Percentiles rank a stretch among this genome's conserved stretches.
Conservation (phyloP, 176 grass and related monocot species). For the Aegilops speltoides region DNA sequence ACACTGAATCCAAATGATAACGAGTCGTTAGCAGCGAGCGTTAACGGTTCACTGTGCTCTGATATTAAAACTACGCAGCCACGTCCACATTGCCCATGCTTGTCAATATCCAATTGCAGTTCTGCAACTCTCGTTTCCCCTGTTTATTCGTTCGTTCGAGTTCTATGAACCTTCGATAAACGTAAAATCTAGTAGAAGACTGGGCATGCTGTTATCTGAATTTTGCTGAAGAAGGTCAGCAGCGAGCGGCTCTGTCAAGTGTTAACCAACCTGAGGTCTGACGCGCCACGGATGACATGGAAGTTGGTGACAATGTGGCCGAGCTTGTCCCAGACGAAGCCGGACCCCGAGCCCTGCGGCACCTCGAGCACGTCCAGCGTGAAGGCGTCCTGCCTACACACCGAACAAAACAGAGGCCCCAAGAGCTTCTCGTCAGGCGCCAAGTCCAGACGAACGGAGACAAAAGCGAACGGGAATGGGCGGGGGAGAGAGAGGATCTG, state of each 20-base stretch:
- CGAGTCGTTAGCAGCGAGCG: not conserved
- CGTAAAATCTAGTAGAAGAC: not conserved
- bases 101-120: not conserved
- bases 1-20: not conserved
- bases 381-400: constrained; percentile 87
- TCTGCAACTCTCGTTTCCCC: not conserved
- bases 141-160: not conserved
- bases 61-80: not conserved
- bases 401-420: not conserved
- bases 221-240: not conserved
- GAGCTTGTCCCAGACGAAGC: constrained; percentile 93
- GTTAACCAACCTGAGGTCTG: constrained; percentile 76
- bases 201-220: not conserved
- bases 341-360: constrained; percentile 92
- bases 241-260: not conserved
- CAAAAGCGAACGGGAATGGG: not conserved
- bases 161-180: not conserved
- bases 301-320: constrained; percentile 96
- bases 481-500: no score
- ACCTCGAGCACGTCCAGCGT: constrained; percentile 98
- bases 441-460: fast-evolving
- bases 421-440: not conserved
- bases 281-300: constrained; percentile 93
- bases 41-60: not conserved
- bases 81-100: not conserved